Conservation (phyloP, 768 basidiomycete species). For the Agaricus sinodeliciosus region DNA sequence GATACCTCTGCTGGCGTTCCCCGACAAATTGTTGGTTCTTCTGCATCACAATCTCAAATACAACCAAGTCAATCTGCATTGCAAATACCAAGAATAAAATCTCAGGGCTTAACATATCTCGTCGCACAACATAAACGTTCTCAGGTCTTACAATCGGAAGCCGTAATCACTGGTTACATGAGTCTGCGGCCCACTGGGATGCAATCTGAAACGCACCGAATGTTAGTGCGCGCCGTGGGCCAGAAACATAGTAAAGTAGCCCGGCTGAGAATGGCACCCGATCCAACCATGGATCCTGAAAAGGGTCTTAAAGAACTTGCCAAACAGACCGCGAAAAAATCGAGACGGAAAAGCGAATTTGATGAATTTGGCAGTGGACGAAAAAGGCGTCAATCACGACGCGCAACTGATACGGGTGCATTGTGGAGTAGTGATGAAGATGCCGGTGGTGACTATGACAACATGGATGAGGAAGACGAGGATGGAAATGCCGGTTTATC, state of each 20-base stretch:
- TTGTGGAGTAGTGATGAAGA: constrained; percentile 66
- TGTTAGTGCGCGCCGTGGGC: constrained; percentile 81
- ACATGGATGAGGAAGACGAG: constrained; percentile 57
- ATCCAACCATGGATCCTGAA: constrained; percentile 71
- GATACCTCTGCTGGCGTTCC: constrained; percentile 68
- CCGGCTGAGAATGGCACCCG: constrained; percentile 72
- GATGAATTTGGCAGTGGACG: constrained; percentile 42
- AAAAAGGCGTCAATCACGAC: constrained; percentile 39
- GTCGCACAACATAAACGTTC: constrained; percentile 86
- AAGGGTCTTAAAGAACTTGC: constrained; percentile 63
- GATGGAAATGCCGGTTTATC: constrained; percentile 26
- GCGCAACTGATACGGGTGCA: constrained; percentile 33
- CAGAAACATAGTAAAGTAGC: constrained; percentile 82
- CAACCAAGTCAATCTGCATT: constrained; percentile 30
- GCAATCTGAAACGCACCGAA: constrained; percentile 85
- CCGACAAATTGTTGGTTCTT: constrained; percentile 47
- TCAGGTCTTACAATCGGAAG: constrained; percentile 82
- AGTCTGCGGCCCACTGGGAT: constrained; percentile 81
- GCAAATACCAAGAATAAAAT: constrained; percentile 31
- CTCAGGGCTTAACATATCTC: constrained; percentile 81
- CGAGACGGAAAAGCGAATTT: constrained; percentile 48
- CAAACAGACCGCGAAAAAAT: constrained; percentile 57
- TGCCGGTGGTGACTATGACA: constrained; percentile 38
- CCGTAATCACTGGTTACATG: constrained; percentile 78
- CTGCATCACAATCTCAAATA: constrained; percentile 34